A percentile compares a stretch with the other conserved stretches of the same genome.
phyloP scores from a whole-genome alignment of 139 green algal genomes.

The Eudorina sp. region DNA sequence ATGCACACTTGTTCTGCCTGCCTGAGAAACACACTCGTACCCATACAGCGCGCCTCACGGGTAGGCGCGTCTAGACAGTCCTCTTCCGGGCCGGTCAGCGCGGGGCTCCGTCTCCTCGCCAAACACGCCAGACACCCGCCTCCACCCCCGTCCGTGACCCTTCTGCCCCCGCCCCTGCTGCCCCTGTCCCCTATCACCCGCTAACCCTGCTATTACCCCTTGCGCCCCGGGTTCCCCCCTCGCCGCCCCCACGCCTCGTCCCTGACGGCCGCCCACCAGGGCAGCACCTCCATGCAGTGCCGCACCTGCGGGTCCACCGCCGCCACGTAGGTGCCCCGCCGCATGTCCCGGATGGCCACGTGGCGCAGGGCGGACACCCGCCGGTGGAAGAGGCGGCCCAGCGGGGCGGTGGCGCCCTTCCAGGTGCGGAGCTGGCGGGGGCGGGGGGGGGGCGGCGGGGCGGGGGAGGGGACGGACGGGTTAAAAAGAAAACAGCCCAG shows the following conservation, averaged over 20 bases:
- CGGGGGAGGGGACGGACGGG: not conserved
- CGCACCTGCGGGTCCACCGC: conserved; percentile 1
- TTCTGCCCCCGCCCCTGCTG: no score
- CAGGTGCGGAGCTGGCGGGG: not conserved
- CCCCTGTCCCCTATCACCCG: no score
- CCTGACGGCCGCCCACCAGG: conserved; percentile 22
- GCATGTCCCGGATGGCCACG: conserved; percentile 50
- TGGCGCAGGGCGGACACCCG: conserved; percentile 55
- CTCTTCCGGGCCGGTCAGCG: no score
- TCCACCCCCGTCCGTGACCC: no score
- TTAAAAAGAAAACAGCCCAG: not conserved
- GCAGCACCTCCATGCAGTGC: conserved; percentile 36
- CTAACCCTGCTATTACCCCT: no score
- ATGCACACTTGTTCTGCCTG: no score
- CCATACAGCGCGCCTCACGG: no score
- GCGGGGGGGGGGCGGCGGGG: not conserved
- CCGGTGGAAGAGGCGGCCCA: conserved; percentile 56
- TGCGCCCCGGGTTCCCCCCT: not conserved
- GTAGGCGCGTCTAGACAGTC: no score
- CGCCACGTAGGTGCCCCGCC: conserved; percentile 15
- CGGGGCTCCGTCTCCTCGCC: no score
- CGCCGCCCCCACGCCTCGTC: not conserved
- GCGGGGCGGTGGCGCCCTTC: not conserved
- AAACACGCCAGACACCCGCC: no score
- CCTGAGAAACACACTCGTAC: no score